Base-by-base conservation (phyloP, 164 flowering plant species). In the Kalanchoe fedtschenkoi region DNA sequence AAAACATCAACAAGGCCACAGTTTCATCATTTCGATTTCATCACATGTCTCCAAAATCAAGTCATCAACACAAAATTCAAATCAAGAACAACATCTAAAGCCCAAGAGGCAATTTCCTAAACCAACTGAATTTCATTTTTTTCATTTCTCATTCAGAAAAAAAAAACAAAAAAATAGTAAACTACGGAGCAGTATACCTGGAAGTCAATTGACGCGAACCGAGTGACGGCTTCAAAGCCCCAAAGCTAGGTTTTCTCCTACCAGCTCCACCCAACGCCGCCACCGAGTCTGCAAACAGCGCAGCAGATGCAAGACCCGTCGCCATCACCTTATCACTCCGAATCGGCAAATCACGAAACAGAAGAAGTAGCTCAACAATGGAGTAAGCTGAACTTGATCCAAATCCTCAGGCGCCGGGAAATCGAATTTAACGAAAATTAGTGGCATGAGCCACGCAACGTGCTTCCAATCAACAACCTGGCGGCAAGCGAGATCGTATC, bases 31-130 rank as follows among this genome's bases (percentile, higher is more conserved):
- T 44, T 34, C n/a, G n/a, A n/a, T n/a, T n/a, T n/a, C n/a, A n/a
- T n/a, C n/a, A n/a, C n/a, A n/a, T n/a, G n/a, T 34, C 15, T 60
- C 56, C 24, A 30, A 15, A 51, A 63, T 3, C 11, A 29, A 1
- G 5, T 33, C 66, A 62, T 69, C 19, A 33, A 65, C 56, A 54
- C 68, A 17, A 16, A 77, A 29, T n/a, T 61, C 68, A 61, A 69
- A 21, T 51, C 24, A 51, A 4, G 39, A 37, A 37, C 39, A 37
- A 37, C 0, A 37, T 2, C 11, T 37, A 0, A 37, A 37, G 13
- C 39, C 8, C 0, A 37, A 37, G 0, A 9, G 39, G 13, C 5
- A 9, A 37, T 8, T 15, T 37, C 9, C 39, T 0, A 37, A n/a
- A 37, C 39, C 39, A 9, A 5, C 5, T 9, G 14, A 37, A 37